These are phyloP conservation scores for Cercospora citrullina DNA, from an alignment of 2,329 filamentous ascomycete species.

Conservation along the genomic window DNA sequence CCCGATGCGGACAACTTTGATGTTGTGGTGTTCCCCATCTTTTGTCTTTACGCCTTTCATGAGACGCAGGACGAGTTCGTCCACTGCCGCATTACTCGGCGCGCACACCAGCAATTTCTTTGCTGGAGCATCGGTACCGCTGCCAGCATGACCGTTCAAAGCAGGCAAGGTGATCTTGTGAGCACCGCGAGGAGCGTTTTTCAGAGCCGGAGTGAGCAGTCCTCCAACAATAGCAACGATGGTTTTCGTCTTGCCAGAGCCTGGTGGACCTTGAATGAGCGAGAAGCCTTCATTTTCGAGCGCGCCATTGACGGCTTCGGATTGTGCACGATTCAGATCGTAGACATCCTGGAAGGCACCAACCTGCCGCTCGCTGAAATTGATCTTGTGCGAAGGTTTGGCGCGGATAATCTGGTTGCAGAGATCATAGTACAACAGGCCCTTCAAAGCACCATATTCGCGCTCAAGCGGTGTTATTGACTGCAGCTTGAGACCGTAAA, in stretches of 20 bases:
- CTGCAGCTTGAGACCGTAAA: constrained; percentile 79
- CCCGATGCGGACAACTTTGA: constrained; percentile 87
- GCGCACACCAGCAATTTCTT: constrained; percentile 96
- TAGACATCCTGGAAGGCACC: constrained; percentile 72
- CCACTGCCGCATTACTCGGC: constrained; percentile 97
- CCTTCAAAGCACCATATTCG: constrained; percentile 89
- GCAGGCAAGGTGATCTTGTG: constrained; percentile 42
- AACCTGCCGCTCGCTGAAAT: constrained; percentile 73
- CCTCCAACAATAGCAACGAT: constrained; percentile 95
- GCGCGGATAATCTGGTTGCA: constrained; percentile 89
- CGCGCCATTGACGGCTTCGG: constrained; percentile 86
- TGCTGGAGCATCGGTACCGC: constrained; percentile 42
- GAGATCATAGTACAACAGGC: constrained; percentile 91
- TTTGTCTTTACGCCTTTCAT: constrained; percentile 81
- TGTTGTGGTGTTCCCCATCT: constrained; percentile 68
- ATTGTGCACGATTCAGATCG: constrained; percentile 82
- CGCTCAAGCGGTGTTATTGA: constrained; percentile 94
- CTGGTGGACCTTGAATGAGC: constrained; percentile 90
- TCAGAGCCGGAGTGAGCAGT: constrained; percentile 65
- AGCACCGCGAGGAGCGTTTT: constrained; percentile 42
- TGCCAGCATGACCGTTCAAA: constrained; percentile 21
- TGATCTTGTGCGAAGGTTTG: constrained; percentile 83
- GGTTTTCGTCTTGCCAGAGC: constrained; percentile 91
- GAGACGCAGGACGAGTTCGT: constrained; percentile 90
- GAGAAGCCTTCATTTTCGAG: constrained; percentile 97